Conservation (phyloP, 2,329 filamentous ascomycete species). For the Pseudogymnoascus sp. region DNA sequence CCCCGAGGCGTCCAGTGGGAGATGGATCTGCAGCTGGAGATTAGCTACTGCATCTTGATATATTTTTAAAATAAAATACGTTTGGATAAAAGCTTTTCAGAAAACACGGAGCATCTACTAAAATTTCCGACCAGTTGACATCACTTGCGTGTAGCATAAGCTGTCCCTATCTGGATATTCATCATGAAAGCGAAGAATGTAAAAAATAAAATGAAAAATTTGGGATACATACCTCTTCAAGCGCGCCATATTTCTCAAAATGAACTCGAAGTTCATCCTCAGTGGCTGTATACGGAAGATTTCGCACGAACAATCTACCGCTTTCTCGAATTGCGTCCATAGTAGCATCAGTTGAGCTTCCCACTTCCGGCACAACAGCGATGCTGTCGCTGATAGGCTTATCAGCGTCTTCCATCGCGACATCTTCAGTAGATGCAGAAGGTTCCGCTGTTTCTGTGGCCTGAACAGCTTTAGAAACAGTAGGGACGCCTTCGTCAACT, state of each 20-base stretch:
- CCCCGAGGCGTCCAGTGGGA: conserved; percentile 68
- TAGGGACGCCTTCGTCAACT: conserved; percentile 43
- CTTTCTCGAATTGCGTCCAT: conserved; percentile 63
- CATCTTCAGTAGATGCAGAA: conserved; percentile 1
- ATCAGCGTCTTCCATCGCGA: conserved; percentile 16
- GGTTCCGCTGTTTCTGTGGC: conserved; percentile 14
- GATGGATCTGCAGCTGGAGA: conserved; percentile 61
- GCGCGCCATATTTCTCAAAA: conserved; percentile 65
- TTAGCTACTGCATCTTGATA: conserved; percentile 10
- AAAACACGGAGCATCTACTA: conserved; percentile 99
- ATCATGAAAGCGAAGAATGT: conserved; percentile 58
- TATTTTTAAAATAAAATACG: conserved; percentile 13
- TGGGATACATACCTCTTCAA: conserved; percentile 73
- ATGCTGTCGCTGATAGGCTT: background rate
- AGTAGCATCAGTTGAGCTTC: conserved; percentile 25
- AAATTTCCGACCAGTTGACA: conserved; percentile 94
- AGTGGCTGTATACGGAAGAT: conserved; percentile 73
- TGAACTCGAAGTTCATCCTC: conserved; percentile 69
- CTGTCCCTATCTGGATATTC: conserved; percentile 99
- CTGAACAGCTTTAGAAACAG: conserved; percentile 18
- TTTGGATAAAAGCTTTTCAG: conserved; percentile 42
- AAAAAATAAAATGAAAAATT: conserved; percentile 19
- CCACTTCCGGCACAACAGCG: conserved; percentile 12
- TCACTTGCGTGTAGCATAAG: conserved; percentile 88
- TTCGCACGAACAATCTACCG: conserved; percentile 78